Percentiles rank a stretch among this genome's conserved stretches.
Conservation (phyloP, 345 rosid genomes). For the Rhizophora apiculata region DNA sequence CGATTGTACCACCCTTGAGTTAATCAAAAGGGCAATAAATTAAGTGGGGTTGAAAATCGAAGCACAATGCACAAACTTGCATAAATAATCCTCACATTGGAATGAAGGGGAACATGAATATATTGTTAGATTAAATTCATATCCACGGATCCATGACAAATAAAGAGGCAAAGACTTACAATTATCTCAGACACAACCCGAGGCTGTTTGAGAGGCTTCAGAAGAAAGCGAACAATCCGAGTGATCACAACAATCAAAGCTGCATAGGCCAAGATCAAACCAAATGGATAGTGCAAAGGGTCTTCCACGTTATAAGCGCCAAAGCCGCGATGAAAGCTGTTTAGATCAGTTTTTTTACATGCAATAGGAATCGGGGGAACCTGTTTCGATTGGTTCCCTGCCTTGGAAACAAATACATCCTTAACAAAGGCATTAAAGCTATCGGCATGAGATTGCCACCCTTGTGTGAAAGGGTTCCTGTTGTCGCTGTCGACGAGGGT, state of each 20-base stretch:
- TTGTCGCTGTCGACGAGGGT: too few relatives aligned
- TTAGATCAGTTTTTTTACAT: not conserved
- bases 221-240: constrained; percentile 38
- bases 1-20: constrained; percentile 60
- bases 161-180: constrained; percentile 31
- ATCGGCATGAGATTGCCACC: too few relatives aligned
- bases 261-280: constrained; percentile 33
- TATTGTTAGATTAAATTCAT: not conserved
- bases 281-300: constrained; percentile 35
- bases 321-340: not conserved
- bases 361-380: not conserved
- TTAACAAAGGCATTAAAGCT: too few relatives aligned
- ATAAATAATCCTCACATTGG: not conserved
- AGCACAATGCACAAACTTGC: not conserved
- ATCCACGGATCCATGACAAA: too few relatives aligned
- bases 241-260: constrained; percentile 36
- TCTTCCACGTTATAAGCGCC: constrained; percentile 40
- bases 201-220: constrained; percentile 66
- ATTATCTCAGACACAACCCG: constrained; percentile 53
- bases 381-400: too few relatives aligned
- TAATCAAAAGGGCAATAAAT: not conserved
- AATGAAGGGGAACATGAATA: too few relatives aligned
- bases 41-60: not conserved
- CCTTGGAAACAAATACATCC: too few relatives aligned
- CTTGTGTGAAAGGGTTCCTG: too few relatives aligned